Evolutionary conservation across 768 basidiomycete species (phyloP).

Genomic region (Boletus sp.): DNA sequence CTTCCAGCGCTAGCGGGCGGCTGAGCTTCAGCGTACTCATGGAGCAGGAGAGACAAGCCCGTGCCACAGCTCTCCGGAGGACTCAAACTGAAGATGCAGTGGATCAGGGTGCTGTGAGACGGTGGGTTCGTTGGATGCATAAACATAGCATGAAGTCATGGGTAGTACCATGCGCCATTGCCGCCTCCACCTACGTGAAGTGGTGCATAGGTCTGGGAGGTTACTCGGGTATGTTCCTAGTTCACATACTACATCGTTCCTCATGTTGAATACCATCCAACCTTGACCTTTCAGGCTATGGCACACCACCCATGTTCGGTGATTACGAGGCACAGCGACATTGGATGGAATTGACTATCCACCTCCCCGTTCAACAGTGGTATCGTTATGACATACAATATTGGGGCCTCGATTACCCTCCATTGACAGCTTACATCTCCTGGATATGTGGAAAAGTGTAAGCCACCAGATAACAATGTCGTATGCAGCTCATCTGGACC

Average conservation of each 20-base stretch:
- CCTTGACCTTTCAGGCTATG: conserved; percentile 45
- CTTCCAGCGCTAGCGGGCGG: conserved; percentile 17
- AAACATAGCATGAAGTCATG: conserved; percentile 56
- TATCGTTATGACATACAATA: conserved; percentile 86
- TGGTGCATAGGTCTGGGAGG: conserved; percentile 70
- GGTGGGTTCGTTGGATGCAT: conserved; percentile 83
- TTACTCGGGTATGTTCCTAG: conserved; percentile 68
- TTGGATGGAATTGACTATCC: conserved; percentile 90
- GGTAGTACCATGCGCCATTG: conserved; percentile 58
- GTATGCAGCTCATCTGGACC: conserved; percentile 1
- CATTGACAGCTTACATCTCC: conserved; percentile 86
- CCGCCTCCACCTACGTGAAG: conserved; percentile 57
- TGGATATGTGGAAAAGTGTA: conserved; percentile 80
- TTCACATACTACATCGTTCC: not conserved
- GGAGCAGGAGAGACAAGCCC: conserved; percentile 31
- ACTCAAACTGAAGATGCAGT: conserved; percentile 14
- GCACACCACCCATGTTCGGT: conserved; percentile 80
- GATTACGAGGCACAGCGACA: conserved; percentile 94
- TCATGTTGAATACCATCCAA: not conserved
- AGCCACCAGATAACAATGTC: conserved; percentile 31
- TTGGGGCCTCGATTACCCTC: conserved; percentile 96
- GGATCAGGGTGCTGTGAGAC: conserved; percentile 46
- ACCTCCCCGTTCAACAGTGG: conserved; percentile 76
- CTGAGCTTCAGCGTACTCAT: conserved; percentile 46
- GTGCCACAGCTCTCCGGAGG: conserved; percentile 13